Base-by-base conservation (phyloP, 306 rosid genomes). In the Luffa aegyptiaca region DNA sequence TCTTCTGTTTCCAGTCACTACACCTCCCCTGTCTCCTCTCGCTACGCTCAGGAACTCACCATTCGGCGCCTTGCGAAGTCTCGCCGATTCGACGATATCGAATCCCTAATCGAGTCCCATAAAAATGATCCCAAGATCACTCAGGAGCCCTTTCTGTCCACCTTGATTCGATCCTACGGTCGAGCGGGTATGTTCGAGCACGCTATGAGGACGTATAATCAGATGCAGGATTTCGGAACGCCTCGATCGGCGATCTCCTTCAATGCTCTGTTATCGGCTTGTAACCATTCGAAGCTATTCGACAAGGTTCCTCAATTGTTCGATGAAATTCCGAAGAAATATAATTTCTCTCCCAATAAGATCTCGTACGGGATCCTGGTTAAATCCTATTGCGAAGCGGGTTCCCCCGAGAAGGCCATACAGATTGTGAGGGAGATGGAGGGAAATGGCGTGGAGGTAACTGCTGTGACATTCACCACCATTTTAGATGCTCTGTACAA, bases 111-210 rank as follows among this genome's bases (percentile, higher is more conserved):
- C 64, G 96, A 91, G 78, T 91, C 93, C 53, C 96, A 87, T 57
- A 89, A 88, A 79, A 78, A 48, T 2, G 92, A 89, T 65, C 89
- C 92, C 44, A 86, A 84, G 56, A 82, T 89, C 83, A 83, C 81
- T 49, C 82, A 86, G 77, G 96, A 91, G 42, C 84, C 92, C 0
- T 91, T 57, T 76, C 35, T 91, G 11, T 88, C 93, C 57, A 77
- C 88, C 78, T 81, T 91, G 78, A 91, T 91, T 52, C 90, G 92
- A 37, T 88, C 96, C 65, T 91, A 91, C 80, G 93, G 93, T 61
- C 84, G 82, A 11, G 90, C 89, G 1, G 85, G 87, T 20, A 86
- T 91, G 96, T 55, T 91, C 65, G 91, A 88, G 10, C 90, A 86
- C 26, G 96, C 96, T 1, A 6, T 85, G 83, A 80, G 72, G 33